phyloP scores from a whole-genome alignment of 2,329 filamentous ascomycete species.

The Xylaria sp. region DNA sequence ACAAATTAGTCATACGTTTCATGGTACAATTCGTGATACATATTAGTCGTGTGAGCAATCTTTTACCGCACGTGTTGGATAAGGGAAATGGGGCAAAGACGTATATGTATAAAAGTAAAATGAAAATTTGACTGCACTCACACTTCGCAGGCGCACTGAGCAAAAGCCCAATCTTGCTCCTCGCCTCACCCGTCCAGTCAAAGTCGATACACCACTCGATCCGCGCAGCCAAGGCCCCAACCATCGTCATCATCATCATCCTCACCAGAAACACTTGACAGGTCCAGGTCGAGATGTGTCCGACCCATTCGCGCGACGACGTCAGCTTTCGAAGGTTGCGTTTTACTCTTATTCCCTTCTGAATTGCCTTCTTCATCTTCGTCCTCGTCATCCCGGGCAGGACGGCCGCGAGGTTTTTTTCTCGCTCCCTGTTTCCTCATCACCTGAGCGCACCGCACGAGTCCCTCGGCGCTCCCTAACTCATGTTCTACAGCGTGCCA shows the following conservation, averaged over 20 bases:
- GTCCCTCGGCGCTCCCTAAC: slow-evolving; percentile 47
- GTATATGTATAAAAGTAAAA: too few species aligned
- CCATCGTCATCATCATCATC: slow-evolving; percentile 36
- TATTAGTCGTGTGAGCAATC: too few species aligned
- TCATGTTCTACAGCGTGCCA: slow-evolving; percentile 62
- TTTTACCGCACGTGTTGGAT: too few species aligned
- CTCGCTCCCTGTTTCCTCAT: slow-evolving; percentile 36
- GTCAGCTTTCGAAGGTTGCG: slow-evolving; percentile 46
- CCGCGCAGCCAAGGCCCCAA: slow-evolving; percentile 50
- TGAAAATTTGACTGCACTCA: too few species aligned
- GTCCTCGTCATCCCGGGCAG: slow-evolving; percentile 12
- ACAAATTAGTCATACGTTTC: not conserved
- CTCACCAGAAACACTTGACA: slow-evolving; percentile 44
- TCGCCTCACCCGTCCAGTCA: slow-evolving; percentile 76
- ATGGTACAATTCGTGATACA: too few species aligned
- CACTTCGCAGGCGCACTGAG: slow-evolving; percentile 66
- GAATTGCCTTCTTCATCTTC: slow-evolving; percentile 12
- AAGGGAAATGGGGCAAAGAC: too few species aligned
- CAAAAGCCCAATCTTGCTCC: slow-evolving; percentile 60
- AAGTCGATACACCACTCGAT: slow-evolving; percentile 69
- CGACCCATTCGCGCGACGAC: slow-evolving; percentile 61
- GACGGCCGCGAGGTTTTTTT: slow-evolving; percentile 19
- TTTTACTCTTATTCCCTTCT: not conserved
- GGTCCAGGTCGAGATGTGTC: slow-evolving; percentile 53
- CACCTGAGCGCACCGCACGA: slow-evolving; percentile 40